Percentiles rank a stretch among this genome's conserved stretches.
Evolutionary conservation across 1,284 basidiomycete species (phyloP).

Genomic region (Papiliotrema laurentii): DNA sequence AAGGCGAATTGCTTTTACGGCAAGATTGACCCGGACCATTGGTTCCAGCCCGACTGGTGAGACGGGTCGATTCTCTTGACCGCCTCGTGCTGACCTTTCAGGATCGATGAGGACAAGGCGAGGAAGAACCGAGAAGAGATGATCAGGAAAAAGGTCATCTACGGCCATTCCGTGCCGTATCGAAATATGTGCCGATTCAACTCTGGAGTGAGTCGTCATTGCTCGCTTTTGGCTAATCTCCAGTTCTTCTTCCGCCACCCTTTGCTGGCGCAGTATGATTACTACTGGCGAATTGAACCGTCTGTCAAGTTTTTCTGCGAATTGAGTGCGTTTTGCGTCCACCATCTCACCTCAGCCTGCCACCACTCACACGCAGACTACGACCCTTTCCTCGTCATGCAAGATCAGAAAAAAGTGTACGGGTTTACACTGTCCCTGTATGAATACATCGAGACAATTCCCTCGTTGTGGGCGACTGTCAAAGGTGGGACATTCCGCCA

Average conservation of each 20-base stretch:
- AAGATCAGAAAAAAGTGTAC: constrained; percentile 69
- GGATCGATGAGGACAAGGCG: constrained; percentile 68
- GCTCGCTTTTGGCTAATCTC: neutral
- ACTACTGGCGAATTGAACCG: constrained; percentile 88
- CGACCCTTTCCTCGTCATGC: constrained; percentile 85
- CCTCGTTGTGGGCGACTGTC: constrained; percentile 67
- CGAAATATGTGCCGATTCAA: constrained; percentile 84
- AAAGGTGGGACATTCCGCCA: constrained; percentile 53
- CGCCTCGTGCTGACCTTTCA: constrained; percentile 3
- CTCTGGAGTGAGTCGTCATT: constrained; percentile 63
- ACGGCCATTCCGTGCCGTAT: constrained; percentile 65
- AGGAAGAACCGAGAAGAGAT: constrained; percentile 60
- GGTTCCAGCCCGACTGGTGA: constrained; percentile 73
- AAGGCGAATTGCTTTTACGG: constrained; percentile 70
- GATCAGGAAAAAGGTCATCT: constrained; percentile 76
- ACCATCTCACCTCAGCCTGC: neutral
- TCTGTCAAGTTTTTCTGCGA: constrained; percentile 73
- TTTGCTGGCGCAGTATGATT: constrained; percentile 72
- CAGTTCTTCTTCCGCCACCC: constrained; percentile 77
- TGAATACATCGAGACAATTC: constrained; percentile 73
- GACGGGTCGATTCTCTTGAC: constrained; percentile 4
- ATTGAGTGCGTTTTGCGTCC: constrained; percentile 49
- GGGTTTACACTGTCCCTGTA: constrained; percentile 73
- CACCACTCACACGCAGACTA: constrained; percentile 49
- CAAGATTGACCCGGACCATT: constrained; percentile 71